Conservation (phyloP, 2,329 filamentous ascomycete genomes). For the Verruconis gallopava region DNA sequence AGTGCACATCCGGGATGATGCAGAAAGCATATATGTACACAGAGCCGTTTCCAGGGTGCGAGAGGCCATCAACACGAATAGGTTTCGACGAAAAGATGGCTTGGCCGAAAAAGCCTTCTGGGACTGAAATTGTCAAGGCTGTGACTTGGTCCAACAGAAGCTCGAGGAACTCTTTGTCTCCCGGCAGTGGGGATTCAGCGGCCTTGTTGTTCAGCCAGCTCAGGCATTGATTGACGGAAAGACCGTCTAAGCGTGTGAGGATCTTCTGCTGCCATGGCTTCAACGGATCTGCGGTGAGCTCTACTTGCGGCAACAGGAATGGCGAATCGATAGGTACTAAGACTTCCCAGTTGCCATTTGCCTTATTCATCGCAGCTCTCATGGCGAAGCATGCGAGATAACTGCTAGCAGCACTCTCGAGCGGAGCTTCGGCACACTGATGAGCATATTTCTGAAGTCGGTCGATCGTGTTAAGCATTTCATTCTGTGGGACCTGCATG, state of each 20-base stretch:
- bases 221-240: slow-evolving; percentile 18
- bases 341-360: slow-evolving; percentile 30
- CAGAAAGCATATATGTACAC: slow-evolving; percentile 30
- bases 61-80: slow-evolving; percentile 19
- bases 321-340: slow-evolving; percentile 28
- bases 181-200: slow-evolving; percentile 13
- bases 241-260: slow-evolving; percentile 16
- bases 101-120: slow-evolving; percentile 27
- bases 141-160: slow-evolving; percentile 21
- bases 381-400: slow-evolving; percentile 19
- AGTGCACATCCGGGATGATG: slow-evolving; percentile 29
- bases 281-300: slow-evolving; percentile 20
- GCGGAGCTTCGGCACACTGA: slow-evolving; percentile 25
- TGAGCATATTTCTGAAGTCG: slow-evolving; percentile 49
- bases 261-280: slow-evolving; percentile 21
- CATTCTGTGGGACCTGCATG: slow-evolving; percentile 56
- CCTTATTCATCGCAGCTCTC: slow-evolving; percentile 28
- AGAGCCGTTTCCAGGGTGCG: slow-evolving; percentile 18
- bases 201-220: slow-evolving; percentile 19
- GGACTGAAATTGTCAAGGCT: slow-evolving; percentile 21
- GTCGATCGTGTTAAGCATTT: slow-evolving; percentile 48
- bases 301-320: slow-evolving; percentile 32
- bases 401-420: slow-evolving; percentile 10
- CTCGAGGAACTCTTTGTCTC: slow-evolving; percentile 25
- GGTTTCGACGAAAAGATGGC: slow-evolving; percentile 31